Evolutionary conservation across 2,329 filamentous ascomycete species (phyloP), one percentile per base, ranked within the genome.

Genomic region (Fusarium keratoplasticum): DNA sequence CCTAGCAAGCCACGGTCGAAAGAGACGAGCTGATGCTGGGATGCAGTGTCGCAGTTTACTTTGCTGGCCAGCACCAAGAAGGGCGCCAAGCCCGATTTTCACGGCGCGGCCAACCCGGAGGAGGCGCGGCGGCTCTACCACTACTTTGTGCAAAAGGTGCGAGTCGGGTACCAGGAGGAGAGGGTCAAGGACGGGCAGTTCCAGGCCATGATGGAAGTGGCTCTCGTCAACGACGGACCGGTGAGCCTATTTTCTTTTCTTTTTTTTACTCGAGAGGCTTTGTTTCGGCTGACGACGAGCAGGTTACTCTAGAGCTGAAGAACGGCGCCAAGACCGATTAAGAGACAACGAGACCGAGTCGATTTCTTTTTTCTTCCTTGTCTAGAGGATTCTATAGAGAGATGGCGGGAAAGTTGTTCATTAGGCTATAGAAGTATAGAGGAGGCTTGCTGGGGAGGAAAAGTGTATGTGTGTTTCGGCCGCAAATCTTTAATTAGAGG

Each of bases 171-270:
- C 81, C 82, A 86, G 6, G 83, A 89, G 8, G 93, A 95, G 10
- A 92, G 88, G 73, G 95, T 99, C 67, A 95, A 98, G 81, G 93
- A 99, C 81, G 96, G 97, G n/a, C 91, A 96, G 33, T 99, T 99
- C 82, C 96, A 98, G 80, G 96, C 96, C 59, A 98, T 97, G 95
- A 99, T 99, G 96, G 93, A 98, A 80, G 96, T 99, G 67, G 93
- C 94, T 58, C 84, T 98, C 33, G 91, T 98, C 59, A 98, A 98
- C 76, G 96, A 98, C 76, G 91, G 91, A 1, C 91, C 91, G 63
- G 91, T 93, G 81, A 75, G 83, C 25, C 20, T 50, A 9, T n/a
- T 27, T 25, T 47, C 22, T 4, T 47, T 27, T 47, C 13, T 44
- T 33, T 33, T 57, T 27, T 27, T 13, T n/a, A n/a, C n/a, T n/a